Evolutionary conservation across 2,329 filamentous ascomycete genomes (phyloP), one percentile per base, ranked within the genome.

Genomic region (Pleurostoma richardsiae): DNA sequence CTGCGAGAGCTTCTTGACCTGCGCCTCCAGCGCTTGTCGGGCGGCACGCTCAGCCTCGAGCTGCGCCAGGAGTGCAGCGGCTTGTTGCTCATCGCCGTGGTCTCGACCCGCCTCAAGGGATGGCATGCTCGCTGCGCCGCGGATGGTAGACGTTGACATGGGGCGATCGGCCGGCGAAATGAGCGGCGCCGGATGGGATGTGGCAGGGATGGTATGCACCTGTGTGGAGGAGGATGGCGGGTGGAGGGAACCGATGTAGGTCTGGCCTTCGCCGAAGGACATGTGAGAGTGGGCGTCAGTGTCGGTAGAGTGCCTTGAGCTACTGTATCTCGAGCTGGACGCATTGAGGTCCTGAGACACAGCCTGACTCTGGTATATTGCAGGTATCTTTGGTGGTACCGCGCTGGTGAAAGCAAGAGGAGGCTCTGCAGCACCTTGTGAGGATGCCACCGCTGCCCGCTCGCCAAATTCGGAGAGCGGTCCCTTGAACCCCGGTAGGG

Each of bases 41-140:
- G 77, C 76, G 1, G 71, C 70, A 29, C 80, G 77, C 58, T 85
- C 82, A 2, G 71, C 69, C 47, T 81, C 70, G 29, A 85, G 67
- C 46, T 83, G 68, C 11, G 71, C 67, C 29, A 75, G 59, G 11
- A 84, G 65, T 2, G 68, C 71, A 5, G 67, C 67, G 50, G 77
- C 78, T 19, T 19, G 19, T 19, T 19, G 19, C 43, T 79, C 71
- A 42, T 79, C 73, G 11, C 62, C 57, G 2, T 67, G 48, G 4
- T 47, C 49, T 40, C 41, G 61, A 5, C 56, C 45, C 3, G 52
- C 54, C 4, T 64, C 56, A 4, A 74, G 48, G 4, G 63, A 59
- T 1, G 75, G 72, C 40, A 76, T 57, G 55, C 72, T 77, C 4
- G 69, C 59, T 8, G 68, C 59, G 26, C 69, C 75, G 33, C 75